Evolutionary conservation across 257 asterid species (phyloP), one percentile per base, ranked within the genome.

Genomic region (Solanum infundibuliforme): DNA sequence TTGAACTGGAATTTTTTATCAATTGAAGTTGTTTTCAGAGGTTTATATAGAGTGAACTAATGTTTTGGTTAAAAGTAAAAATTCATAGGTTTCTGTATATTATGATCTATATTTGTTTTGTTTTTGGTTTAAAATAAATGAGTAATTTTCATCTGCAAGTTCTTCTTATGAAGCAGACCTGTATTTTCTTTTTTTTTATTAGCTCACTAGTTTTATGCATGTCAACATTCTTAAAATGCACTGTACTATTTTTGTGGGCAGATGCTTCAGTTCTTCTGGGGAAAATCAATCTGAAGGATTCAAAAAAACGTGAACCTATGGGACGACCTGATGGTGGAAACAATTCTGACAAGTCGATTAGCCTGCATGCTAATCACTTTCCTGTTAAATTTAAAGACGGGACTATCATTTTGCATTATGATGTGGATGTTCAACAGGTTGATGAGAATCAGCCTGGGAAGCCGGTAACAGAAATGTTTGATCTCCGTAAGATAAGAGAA

Each of bases 331-430:
- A 92, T 68, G 6, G 3, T 36, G 98, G 97, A 55, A 88, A 87
- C 23, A 83, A 89, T 20, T 86, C 89, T 75, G 72, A 86, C 23
- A 86, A 89, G 86, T 3, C 85, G 3, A 55, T 94, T 60, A 81
- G 58, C 43, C 95, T 95, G 46, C 89, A 91, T 25, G 96, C 90
- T 65, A 95, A 95, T 86, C 98, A 95, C 89, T 95, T 95, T 73
- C 93, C 89, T 0, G 91, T 95, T 25, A 38, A 20, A 0, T 94
- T 90, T 86, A 79, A 92, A 46, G 87, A 91, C 1, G 13, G 35
- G 3, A n/a, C 73, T 14, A 91, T 88, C 66, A 91, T 95, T 27
- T 29, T 75, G 16, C 98, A 94, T 83, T 95, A 94, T 36, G 92
- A 92, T 34, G 96, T 95, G 16, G 94, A 90, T 38, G 89, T 95